Evolutionary conservation across 345 rosid genomes (phyloP), one percentile per base, ranked within the genome.

Genomic region (Fremontodendron californicum): DNA sequence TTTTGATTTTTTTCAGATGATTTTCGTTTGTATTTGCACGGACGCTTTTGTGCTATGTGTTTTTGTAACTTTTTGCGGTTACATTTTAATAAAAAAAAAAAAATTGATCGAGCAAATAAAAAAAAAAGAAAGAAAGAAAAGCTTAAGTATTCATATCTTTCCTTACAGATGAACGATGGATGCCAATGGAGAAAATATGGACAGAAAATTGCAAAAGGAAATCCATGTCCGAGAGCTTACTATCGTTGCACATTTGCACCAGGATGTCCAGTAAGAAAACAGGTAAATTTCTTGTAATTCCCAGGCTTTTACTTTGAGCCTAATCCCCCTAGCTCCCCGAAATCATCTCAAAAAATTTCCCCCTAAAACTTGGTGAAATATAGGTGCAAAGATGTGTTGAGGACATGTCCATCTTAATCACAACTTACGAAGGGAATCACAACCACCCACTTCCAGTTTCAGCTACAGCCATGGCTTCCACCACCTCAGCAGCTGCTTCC

Each of bases 131-230:
- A n/a, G n/a, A n/a, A n/a, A n/a, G n/a, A n/a, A n/a, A n/a, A 21
- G 60, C 6, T 68, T 35, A 23, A 43, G 29, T 40, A n/a, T 57
- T 61, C 42, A 48, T 11, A 4, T 11, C 8, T 55, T 37, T n/a
- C 52, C 52, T 4, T 67, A 39, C 81, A 94, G 98, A 91, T 94
- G 94, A 91, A 88, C 42, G 98, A 94, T 85, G 98, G 98, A 45
- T 92, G 98, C 73, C 98, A 94, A 78, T 94, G 98, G 98, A 90
- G 97, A 81, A 94, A 94, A 88, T 94, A 94, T 77, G 98, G 98
- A 37, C 97, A 94, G 78, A 94, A 94, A 77, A 89, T 91, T 51
- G 81, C 97, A 0, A 94, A 94, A 85, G 97, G 94, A 62, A 94
- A 92, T 60, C 97, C 98, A 49, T 92, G 98, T 75, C 98, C 98